Evolutionary conservation across 2,329 filamentous ascomycete species (phyloP), one percentile per base, ranked within the genome.

Genomic region (Venturia pyrina): DNA sequence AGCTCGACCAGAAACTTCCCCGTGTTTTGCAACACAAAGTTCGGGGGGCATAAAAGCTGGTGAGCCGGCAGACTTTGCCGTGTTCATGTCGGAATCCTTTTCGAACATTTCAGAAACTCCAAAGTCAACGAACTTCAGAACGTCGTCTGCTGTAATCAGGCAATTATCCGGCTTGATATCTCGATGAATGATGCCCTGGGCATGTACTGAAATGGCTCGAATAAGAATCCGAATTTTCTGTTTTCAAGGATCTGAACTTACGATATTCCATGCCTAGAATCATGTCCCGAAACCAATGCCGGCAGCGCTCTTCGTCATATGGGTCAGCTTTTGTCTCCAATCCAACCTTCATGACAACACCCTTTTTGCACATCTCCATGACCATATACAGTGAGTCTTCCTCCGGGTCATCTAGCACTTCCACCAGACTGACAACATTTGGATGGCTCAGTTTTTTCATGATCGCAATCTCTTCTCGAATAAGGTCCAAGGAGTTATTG

Each of bases 61-160:
- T 3, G 93, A 97, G 0, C 95, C 95, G 13, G 93, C 93, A 3
- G 92, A 93, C 77, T 98, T 99, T 67, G 89, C 87, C 0, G 91
- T 96, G 74, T 87, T 87, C 95, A 98, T 98, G 59, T 91, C 84
- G 1, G 84, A 86, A 66, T 89, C 82, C 75, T 96, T 96, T 73
- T 93, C 89, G 71, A 99, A 99, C 87, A 99, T 97, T 74, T 99
- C 93, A 0, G 93, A 98, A 8, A 98, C 95, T n/a, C 95, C 95
- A 81, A 99, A 99, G 76, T 98, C 95, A 64, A 96, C 92, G 69
- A 99, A 89, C 75, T 98, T 99, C 64, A 99, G 84, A n/a, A 96
- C 87, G 71, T 98, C 89, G 65, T 97, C 93, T 44, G 88, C 85
- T 0, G 92, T 96, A 48, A 99, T 80, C 8, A 99, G 83, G 64